phyloP scores from a whole-genome alignment of 1,284 basidiomycete genomes.

The Rhodotorula sp. region DNA sequence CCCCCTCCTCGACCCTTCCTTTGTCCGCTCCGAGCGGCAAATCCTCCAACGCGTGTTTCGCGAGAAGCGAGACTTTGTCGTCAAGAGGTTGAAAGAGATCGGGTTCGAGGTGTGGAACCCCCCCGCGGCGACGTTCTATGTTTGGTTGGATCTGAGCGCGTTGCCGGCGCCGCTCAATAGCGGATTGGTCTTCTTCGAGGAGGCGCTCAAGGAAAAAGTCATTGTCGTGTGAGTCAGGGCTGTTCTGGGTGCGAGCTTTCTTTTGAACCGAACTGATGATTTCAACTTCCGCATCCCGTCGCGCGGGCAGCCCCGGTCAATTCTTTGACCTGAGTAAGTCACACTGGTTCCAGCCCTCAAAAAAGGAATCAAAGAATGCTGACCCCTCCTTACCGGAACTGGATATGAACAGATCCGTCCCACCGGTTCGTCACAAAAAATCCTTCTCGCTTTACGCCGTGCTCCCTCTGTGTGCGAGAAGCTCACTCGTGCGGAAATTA shows the following conservation, averaged over 20 bases:
- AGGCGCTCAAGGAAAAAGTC: slow-evolving; percentile 82
- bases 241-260: too few relatives aligned
- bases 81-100: slow-evolving; percentile 72
- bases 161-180: slow-evolving; percentile 78
- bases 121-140: slow-evolving; percentile 46
- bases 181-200: slow-evolving; percentile 91
- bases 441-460: not conserved
- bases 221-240: slow-evolving; percentile 82
- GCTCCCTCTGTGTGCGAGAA: not conserved
- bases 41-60: slow-evolving; percentile 68
- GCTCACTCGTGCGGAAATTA: not conserved
- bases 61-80: slow-evolving; percentile 82
- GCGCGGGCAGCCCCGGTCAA: slow-evolving; percentile 12
- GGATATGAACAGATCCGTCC: slow-evolving; percentile 46
- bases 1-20: slow-evolving; percentile 69
- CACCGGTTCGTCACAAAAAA: slow-evolving; percentile 49
- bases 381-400: not conserved
- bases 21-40: slow-evolving; percentile 67
- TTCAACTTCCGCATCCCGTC: not conserved
- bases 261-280: too few relatives aligned
- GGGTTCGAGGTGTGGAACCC: slow-evolving; percentile 64
- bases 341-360: not conserved
- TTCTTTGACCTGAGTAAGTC: slow-evolving; percentile 67
- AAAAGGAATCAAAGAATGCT: not conserved
- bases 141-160: slow-evolving; percentile 80